These are phyloP conservation scores for Venturia carpophila DNA, from an alignment of 2,329 filamentous ascomycete genomes.

Conservation along the genomic window DNA sequence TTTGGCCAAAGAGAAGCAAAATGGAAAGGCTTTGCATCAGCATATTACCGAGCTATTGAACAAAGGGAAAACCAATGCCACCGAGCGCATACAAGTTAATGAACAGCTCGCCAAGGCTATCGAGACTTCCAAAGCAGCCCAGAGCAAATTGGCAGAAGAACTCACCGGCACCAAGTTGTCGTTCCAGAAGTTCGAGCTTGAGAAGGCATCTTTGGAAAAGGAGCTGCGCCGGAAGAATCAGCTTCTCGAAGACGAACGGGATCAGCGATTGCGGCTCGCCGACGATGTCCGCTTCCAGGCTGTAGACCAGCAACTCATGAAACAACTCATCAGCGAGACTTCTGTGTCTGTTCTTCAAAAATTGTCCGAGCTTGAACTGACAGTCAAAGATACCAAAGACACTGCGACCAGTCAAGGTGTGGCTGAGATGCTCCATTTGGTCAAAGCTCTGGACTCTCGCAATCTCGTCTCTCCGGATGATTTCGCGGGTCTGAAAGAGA, in stretches of 20 bases:
- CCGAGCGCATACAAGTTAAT: not conserved
- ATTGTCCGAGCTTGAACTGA: not conserved
- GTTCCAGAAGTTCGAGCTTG: not conserved
- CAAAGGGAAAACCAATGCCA: not conserved
- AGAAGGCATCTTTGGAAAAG: slow-evolving; percentile 8
- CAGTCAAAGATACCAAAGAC: not conserved
- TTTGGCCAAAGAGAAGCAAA: slow-evolving; percentile 8
- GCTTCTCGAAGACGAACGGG: not conserved
- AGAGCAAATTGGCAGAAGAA: not conserved
- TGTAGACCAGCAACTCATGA: not conserved
- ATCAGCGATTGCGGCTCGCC: not conserved
- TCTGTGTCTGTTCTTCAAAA: not conserved
- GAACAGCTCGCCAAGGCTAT: not conserved
- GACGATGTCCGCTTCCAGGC: not conserved
- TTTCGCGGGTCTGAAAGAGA: not conserved
- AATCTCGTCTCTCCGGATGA: not conserved
- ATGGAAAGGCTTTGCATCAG: slow-evolving; percentile 3
- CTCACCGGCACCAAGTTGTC: not conserved
- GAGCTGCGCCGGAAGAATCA: slow-evolving; percentile 10
- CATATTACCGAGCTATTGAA: not conserved
- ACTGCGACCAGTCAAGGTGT: not conserved
- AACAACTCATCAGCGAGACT: not conserved
- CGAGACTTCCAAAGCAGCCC: not conserved
- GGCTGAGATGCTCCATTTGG: not conserved
- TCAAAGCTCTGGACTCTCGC: not conserved